These are phyloP conservation scores for Piper longum DNA, from an alignment of 164 flowering plant species.

Conservation along the genomic window DNA sequence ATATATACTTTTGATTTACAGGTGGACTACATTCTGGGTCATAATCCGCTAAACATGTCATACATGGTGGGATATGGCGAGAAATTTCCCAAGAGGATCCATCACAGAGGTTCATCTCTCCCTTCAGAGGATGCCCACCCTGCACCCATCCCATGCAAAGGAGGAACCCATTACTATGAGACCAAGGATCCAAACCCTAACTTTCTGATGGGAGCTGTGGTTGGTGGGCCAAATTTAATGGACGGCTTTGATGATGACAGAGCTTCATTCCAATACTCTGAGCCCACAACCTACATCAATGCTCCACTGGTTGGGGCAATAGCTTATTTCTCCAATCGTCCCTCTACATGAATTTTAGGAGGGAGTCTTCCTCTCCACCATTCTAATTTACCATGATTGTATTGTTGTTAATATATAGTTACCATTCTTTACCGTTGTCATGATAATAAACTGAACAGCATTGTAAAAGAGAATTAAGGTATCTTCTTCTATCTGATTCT, in stretches of 20 bases:
- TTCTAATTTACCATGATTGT: no score
- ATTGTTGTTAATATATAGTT: no score
- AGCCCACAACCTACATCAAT: constrained; percentile 62
- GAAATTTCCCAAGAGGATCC: constrained; percentile 42
- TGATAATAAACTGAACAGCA: no score
- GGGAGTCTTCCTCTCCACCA: not conserved
- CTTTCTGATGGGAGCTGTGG: constrained; percentile 43
- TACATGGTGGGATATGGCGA: constrained; percentile 78
- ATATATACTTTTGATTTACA: constrained; percentile 3
- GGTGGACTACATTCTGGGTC: constrained; percentile 54
- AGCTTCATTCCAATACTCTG: constrained; percentile 23
- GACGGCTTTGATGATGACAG: constrained; percentile 38
- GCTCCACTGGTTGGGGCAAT: constrained; percentile 64
- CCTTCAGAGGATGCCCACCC: constrained; percentile 31
- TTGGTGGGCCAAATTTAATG: constrained; percentile 44
- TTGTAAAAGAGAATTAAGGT: no score
- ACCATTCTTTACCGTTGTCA: no score
- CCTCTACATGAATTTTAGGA: no score
- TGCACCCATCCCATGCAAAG: constrained; percentile 23
- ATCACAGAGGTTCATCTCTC: constrained; percentile 50
- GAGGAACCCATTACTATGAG: constrained; percentile 22
- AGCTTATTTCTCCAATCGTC: constrained; percentile 26
- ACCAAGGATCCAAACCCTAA: constrained; percentile 37
- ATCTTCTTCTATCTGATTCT: not conserved
- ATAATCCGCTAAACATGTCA: constrained; percentile 50